Evolutionary conservation across 176 grass and related monocot genomes (phyloP), one percentile per base, ranked within the genome.

Genomic region (Musa itinerans): DNA sequence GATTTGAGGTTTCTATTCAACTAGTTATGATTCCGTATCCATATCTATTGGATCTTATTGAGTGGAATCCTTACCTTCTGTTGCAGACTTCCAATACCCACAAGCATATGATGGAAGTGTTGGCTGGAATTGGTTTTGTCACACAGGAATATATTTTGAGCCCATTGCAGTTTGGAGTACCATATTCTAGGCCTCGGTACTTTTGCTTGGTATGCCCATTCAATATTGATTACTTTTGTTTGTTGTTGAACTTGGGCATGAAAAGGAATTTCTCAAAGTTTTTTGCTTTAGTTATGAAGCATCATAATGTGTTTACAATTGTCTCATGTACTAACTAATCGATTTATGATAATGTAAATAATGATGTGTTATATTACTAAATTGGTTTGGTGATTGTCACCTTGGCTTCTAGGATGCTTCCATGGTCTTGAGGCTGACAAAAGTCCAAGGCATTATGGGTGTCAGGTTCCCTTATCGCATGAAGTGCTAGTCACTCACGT

Each of bases 181-280:
- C 94, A 76, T 98, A 98, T 93, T 98, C 94, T 79, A 90, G 94
- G 81, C 90, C 94, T n/a, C 81, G 94, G 10, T 98, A 98, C 80
- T 98, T 93, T 72, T 98, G 94, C 83, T 66, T 97, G 90, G 94
- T 98, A 87, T 63, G 53, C 15, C 54, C 56, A 71, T 34, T 71
- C 7, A 1, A 17, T 50, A 10, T 74, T 27, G 26, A 52, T 68
- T 83, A 63, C 54, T 50, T 25, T 23, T 65, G 34, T 58, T 25
- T 14, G 52, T 57, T 21, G 49, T 78, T 16, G 10, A 26, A 25
- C 63, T 9, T 43, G 2, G 63, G 2, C 23, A 65, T 64, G 62
- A 64, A 25, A 64, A 12, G 8, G n/a, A 24, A 64, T n/a, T 64
- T 11, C 62, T 64, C 8, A 24, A 24, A 24, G n/a, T 8, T 23